Conservation (phyloP, 306 rosid genomes). For the Senna siamea region DNA sequence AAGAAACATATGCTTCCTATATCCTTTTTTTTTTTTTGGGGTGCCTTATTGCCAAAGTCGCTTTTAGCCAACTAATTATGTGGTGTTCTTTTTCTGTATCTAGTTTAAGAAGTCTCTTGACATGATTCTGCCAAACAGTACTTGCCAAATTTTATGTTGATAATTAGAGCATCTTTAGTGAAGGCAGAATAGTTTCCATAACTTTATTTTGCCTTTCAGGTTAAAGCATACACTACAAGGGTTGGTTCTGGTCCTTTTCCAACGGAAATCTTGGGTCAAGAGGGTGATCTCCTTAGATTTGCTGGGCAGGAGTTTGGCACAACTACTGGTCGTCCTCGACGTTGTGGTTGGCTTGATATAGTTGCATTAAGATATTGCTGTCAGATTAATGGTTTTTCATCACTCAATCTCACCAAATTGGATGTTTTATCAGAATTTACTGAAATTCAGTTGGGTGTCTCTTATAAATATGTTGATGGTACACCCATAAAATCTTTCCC, state of each 20-base stretch:
- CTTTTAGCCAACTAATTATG: conserved; percentile 1
- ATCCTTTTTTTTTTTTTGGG: not conserved
- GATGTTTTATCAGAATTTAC: conserved; percentile 85
- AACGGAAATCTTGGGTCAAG: conserved; percentile 82
- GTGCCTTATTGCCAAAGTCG: not conserved
- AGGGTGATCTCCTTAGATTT: conserved; percentile 90
- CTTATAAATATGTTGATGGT: conserved; percentile 70
- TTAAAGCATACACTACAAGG: conserved; percentile 93
- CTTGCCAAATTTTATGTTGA: not conserved
- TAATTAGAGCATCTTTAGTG: not conserved
- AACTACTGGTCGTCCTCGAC: conserved; percentile 96
- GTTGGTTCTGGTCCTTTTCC: conserved; percentile 99
- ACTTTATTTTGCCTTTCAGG: conserved; percentile 57
- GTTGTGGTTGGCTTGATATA: conserved; percentile 98
- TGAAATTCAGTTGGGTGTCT: conserved; percentile 77
- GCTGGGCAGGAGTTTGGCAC: conserved; percentile 99
- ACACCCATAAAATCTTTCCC: conserved; percentile 78
- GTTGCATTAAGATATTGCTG: conserved; percentile 77
- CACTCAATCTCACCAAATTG: conserved; percentile 91
- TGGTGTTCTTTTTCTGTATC: not conserved
- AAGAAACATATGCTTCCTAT: conserved; percentile 6
- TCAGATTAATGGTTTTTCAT: conserved; percentile 89
- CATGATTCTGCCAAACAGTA: not conserved
- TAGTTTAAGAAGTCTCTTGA: not conserved
- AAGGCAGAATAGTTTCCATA: conserved; percentile 17